These are phyloP conservation scores for Dictyostelium citrinum DNA, from an alignment of 78 protist species.

Conservation along the genomic window DNA sequence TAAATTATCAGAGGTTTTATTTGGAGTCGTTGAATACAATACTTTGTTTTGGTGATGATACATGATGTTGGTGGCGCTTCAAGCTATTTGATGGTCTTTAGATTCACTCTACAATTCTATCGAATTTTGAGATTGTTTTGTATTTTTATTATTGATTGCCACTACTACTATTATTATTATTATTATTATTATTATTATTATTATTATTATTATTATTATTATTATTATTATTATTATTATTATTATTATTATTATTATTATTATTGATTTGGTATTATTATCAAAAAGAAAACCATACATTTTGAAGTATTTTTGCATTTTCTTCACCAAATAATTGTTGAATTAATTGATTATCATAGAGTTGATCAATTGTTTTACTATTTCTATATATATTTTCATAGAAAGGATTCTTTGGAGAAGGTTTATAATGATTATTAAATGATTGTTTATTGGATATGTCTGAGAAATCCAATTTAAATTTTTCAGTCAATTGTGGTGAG, in stretches of 20 bases:
- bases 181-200: too few relatives aligned
- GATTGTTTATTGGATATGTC: background rate
- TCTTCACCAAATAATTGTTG: slow-evolving; percentile 55
- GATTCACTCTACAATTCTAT: too few relatives aligned
- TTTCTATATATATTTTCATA: slow-evolving; percentile 43
- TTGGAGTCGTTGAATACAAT: too few relatives aligned
- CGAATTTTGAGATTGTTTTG: too few relatives aligned
- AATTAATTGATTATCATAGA: slow-evolving; percentile 31
- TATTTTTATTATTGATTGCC: too few relatives aligned
- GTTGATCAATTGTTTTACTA: slow-evolving; percentile 12
- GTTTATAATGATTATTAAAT: background rate
- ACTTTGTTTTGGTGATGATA: too few relatives aligned
- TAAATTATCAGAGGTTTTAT: too few relatives aligned
- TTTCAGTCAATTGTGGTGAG: background rate
- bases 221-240: background rate
- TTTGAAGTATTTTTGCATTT: background rate
- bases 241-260: slow-evolving; percentile 34
- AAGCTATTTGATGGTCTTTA: too few relatives aligned
- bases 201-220: too few relatives aligned
- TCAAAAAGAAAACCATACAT: background rate
- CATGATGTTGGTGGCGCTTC: too few relatives aligned
- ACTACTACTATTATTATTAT: too few relatives aligned
- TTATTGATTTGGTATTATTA: background rate
- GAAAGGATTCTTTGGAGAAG: slow-evolving; percentile 37
- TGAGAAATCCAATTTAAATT: slow-evolving; percentile 4